phyloP scores from a whole-genome alignment of 495 filamentous ascomycete genomes.

The Bacidia gigantensis region DNA sequence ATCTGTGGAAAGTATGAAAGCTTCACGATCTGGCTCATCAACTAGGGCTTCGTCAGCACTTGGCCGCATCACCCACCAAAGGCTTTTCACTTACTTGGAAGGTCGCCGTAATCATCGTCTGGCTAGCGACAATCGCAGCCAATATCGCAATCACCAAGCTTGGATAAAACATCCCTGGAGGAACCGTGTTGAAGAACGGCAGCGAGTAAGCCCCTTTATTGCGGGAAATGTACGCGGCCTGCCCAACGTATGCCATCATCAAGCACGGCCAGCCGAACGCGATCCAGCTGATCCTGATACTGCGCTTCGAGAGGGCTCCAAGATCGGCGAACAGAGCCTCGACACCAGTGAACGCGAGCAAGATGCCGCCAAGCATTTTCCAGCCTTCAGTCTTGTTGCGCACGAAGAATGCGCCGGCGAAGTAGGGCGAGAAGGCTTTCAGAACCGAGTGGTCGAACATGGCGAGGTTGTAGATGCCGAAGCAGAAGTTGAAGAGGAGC shows the following conservation, averaged over 20 bases:
- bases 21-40: slow-evolving; percentile 60
- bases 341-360: slow-evolving; percentile 61
- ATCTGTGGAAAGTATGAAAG: slow-evolving; percentile 63
- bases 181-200: slow-evolving; percentile 56
- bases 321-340: slow-evolving; percentile 66
- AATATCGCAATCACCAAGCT: slow-evolving; percentile 51
- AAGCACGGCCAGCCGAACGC: slow-evolving; percentile 52
- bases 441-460: slow-evolving; percentile 51
- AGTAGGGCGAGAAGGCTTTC: slow-evolving; percentile 55
- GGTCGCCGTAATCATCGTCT: slow-evolving; percentile 63
- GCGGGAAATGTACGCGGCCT: slow-evolving; percentile 55
- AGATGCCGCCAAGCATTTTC: slow-evolving; percentile 52
- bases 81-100: slow-evolving; percentile 31
- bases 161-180: slow-evolving; percentile 52
- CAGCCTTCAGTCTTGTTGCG: slow-evolving; percentile 50
- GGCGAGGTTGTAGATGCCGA: slow-evolving; percentile 58
- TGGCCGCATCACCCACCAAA: not conserved
- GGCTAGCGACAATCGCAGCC: slow-evolving; percentile 61
- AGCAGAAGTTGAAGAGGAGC: slow-evolving; percentile 51
- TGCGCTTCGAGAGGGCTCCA: slow-evolving; percentile 46
- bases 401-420: slow-evolving; percentile 46
- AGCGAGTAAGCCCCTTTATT: slow-evolving; percentile 50
- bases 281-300: slow-evolving; percentile 55
- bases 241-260: slow-evolving; percentile 56
- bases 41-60: slow-evolving; percentile 23